Percentiles rank a stretch among this genome's conserved stretches.
These are phyloP conservation scores for Psilocybe azurescens DNA, from an alignment of 768 basidiomycete species.

Conservation along the genomic window DNA sequence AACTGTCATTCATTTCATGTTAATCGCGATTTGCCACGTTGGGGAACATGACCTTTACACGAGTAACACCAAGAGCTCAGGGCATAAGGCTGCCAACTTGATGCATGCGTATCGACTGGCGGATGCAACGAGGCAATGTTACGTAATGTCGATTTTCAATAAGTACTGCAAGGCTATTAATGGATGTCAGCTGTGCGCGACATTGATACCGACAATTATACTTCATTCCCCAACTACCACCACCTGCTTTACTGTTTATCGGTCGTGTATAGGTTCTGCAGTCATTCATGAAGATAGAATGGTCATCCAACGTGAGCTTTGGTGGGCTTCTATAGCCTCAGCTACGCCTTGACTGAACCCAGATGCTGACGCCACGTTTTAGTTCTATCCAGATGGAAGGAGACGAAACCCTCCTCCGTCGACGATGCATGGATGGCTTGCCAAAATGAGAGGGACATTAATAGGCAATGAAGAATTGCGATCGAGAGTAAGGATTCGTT, in stretches of 20 bases:
- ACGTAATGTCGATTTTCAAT: slow-evolving; percentile 21
- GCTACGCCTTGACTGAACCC: slow-evolving; percentile 3
- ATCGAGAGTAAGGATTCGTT: slow-evolving; percentile 40
- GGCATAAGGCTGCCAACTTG: background rate
- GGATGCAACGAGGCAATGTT: slow-evolving; percentile 27
- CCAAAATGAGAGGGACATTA: slow-evolving; percentile 79
- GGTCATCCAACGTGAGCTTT: slow-evolving; percentile 47
- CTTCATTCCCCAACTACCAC: slow-evolving; percentile 17
- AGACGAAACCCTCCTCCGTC: slow-evolving; percentile 56
- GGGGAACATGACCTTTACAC: slow-evolving; percentile 13
- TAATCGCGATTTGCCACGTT: slow-evolving; percentile 6
- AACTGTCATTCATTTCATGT: slow-evolving; percentile 3
- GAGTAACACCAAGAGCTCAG: background rate
- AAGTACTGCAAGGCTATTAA: slow-evolving; percentile 17
- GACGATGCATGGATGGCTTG: slow-evolving; percentile 77
- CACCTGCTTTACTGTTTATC: slow-evolving; percentile 1
- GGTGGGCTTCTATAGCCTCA: background rate
- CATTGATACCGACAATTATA: slow-evolving; percentile 22
- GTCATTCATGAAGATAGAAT: slow-evolving; percentile 54
- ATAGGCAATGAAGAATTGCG: slow-evolving; percentile 64
- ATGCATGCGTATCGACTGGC: slow-evolving; percentile 4
- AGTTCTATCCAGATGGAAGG: slow-evolving; percentile 51
- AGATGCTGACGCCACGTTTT: slow-evolving; percentile 1
- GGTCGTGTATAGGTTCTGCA: slow-evolving; percentile 8
- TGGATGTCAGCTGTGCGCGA: slow-evolving; percentile 2